Percentiles rank a stretch among this genome's conserved stretches.
phyloP scores from a whole-genome alignment of 2,329 filamentous ascomycete genomes.

The Aspergillus udagawae region DNA sequence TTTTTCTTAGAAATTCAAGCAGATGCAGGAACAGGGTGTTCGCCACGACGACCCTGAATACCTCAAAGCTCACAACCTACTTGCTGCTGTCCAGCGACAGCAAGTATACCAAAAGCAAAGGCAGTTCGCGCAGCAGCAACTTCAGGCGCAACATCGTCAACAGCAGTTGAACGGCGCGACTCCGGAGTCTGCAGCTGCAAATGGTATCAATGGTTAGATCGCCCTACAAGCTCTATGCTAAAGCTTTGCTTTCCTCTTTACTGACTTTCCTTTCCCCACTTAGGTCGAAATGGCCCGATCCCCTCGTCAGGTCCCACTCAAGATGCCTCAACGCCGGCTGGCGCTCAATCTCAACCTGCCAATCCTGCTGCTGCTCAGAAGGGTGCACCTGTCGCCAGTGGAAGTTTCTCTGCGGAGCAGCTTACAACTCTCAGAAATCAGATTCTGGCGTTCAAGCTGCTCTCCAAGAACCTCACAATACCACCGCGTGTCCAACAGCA shows the following conservation, averaged over 20 bases:
- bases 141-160: conserved; percentile 40
- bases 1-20: conserved; percentile 68
- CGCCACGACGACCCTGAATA: conserved; percentile 81
- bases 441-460: conserved; percentile 84
- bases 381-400: conserved; percentile 31
- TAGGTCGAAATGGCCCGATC: conserved; percentile 35
- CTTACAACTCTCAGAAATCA: conserved; percentile 74
- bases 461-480: conserved; percentile 82
- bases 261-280: neutral
- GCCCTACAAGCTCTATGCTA: neutral
- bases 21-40: conserved; percentile 83
- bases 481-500: conserved; percentile 75
- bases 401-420: conserved; percentile 74
- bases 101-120: conserved; percentile 57
- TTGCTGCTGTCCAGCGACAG: conserved; percentile 65
- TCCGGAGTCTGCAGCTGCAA: conserved; percentile 27
- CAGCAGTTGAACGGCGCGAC: conserved; percentile 44
- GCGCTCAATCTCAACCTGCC: conserved; percentile 17
- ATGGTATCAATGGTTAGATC: conserved; percentile 42
- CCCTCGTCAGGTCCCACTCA: conserved; percentile 27
- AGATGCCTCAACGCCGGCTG: conserved; percentile 18
- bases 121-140: conserved; percentile 41
- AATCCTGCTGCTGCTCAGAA: conserved; percentile 23
- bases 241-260: neutral
- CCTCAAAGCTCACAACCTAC: conserved; percentile 72